These are phyloP conservation scores for Phaeoacremonium minimum DNA, from an alignment of 2,329 filamentous ascomycete genomes.

Conservation along the genomic window DNA sequence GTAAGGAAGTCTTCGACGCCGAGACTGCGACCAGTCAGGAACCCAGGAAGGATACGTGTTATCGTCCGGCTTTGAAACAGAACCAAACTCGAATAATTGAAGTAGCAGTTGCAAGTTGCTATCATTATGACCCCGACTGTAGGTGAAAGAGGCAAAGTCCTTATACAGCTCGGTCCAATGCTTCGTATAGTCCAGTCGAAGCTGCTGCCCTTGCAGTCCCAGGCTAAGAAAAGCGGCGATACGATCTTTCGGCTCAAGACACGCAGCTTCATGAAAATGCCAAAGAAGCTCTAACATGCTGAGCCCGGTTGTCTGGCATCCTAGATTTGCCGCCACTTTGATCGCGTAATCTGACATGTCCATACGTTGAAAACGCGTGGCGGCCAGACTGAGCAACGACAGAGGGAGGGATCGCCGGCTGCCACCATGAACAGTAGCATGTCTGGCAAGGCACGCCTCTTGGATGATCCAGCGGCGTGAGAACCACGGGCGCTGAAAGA, in stretches of 20 bases:
- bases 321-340: neutral
- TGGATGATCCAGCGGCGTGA: slow-evolving; percentile 2
- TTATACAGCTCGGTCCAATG: slow-evolving; percentile 1
- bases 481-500: slow-evolving; percentile 1
- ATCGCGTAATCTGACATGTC: neutral
- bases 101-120: neutral
- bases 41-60: neutral
- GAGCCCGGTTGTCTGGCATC: neutral
- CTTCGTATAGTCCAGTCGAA: neutral
- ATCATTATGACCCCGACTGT: neutral
- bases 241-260: neutral
- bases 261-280: neutral
- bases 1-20: neutral
- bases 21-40: neutral
- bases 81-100: slow-evolving; percentile 1
- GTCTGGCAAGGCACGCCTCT: slow-evolving; percentile 1
- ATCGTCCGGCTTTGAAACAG: neutral
- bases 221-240: slow-evolving; percentile 1
- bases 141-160: neutral
- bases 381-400: neutral
- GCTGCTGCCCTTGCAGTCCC: neutral
- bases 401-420: neutral
- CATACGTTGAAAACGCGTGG: neutral
- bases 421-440: slow-evolving; percentile 1
- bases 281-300: neutral